Percentiles rank a stretch among this genome's conserved stretches.
Evolutionary conservation across 139 green algal species (phyloP).

Genomic region (Mesostigma viride): DNA sequence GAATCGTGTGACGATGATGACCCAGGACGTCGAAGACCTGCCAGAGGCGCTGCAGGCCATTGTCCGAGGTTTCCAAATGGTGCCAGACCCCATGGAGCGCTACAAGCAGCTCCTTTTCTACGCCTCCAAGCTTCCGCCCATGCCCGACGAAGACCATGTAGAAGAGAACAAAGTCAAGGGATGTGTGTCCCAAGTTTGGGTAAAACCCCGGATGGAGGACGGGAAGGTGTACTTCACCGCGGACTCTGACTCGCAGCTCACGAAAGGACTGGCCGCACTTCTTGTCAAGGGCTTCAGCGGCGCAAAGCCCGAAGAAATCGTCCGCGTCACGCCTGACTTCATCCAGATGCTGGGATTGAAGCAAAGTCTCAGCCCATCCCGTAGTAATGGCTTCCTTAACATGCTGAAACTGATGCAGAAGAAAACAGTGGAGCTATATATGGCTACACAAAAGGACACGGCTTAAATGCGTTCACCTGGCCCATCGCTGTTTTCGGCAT

Average conservation of each 20-base stretch:
- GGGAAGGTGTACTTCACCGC: slow-evolving; percentile 76
- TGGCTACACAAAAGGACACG: too few species aligned
- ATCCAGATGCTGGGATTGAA: slow-evolving; percentile 82
- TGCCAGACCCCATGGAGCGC: slow-evolving; percentile 40
- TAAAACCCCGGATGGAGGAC: slow-evolving; percentile 60
- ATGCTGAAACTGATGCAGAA: slow-evolving; percentile 74
- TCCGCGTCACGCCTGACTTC: slow-evolving; percentile 47
- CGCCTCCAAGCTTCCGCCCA: slow-evolving; percentile 69
- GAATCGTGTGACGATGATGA: too few species aligned
- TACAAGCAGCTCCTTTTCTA: slow-evolving; percentile 98
- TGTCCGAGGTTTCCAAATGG: slow-evolving; percentile 29
- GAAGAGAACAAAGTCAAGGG: slow-evolving; percentile 84
- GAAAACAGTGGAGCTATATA: slow-evolving; percentile 48
- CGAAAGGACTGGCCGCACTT: slow-evolving; percentile 61
- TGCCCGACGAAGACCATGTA: slow-evolving; percentile 19
- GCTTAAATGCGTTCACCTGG: too few species aligned
- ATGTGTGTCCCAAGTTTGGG: slow-evolving; percentile 87
- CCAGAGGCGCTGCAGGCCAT: slow-evolving; percentile 22
- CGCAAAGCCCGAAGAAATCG: slow-evolving; percentile 48
- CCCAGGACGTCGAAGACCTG: not conserved
- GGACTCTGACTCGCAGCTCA: slow-evolving; percentile 91
- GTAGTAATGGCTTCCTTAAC: slow-evolving; percentile 89
- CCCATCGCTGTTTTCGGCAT: too few species aligned
- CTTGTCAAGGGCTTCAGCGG: slow-evolving; percentile 70
- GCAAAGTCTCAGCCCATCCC: slow-evolving; percentile 83